Conservation (phyloP, 345 rosid species). For the Diplotaxis tenuifolia region DNA sequence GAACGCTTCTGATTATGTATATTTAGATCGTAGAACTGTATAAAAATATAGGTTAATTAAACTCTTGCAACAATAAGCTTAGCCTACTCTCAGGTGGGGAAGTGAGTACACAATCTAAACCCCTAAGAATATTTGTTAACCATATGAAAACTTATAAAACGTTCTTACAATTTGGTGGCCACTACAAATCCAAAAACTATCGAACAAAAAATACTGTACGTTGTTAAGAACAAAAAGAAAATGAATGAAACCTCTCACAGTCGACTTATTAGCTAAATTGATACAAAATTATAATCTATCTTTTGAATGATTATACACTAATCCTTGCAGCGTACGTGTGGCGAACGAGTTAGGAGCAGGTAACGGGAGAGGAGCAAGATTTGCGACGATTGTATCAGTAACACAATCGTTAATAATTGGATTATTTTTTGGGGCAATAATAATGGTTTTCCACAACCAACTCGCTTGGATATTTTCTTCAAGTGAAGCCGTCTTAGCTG, state of each 20-base stretch:
- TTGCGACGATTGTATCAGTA: constrained; percentile 72
- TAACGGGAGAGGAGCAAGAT: constrained; percentile 77
- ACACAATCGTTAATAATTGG: constrained; percentile 59
- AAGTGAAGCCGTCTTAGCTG: constrained; percentile 56
- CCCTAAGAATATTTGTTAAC: too few relatives aligned
- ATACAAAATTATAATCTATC: background rate
- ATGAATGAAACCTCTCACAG: background rate
- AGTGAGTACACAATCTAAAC: too few relatives aligned
- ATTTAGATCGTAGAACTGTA: background rate
- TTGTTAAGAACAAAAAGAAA: too few relatives aligned
- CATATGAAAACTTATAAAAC: too few relatives aligned
- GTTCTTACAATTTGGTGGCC: too few relatives aligned
- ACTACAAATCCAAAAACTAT: too few relatives aligned
- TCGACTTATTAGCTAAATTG: background rate
- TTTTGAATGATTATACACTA: background rate
- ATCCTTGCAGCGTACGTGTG: constrained; percentile 61
- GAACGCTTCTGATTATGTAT: background rate
- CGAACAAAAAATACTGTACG: too few relatives aligned
- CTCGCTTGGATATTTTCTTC: constrained; percentile 59
- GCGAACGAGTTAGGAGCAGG: constrained; percentile 94
- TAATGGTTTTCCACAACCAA: constrained; percentile 52
- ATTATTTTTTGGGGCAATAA: constrained; percentile 55
- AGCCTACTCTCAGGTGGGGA: too few relatives aligned
- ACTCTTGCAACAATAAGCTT: too few relatives aligned
- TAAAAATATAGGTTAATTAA: too few relatives aligned